Percentiles rank a stretch among this genome's conserved stretches.
These are phyloP conservation scores for Claviceps quebecensis DNA, from an alignment of 2,329 filamentous ascomycete genomes.

Conservation along the genomic window DNA sequence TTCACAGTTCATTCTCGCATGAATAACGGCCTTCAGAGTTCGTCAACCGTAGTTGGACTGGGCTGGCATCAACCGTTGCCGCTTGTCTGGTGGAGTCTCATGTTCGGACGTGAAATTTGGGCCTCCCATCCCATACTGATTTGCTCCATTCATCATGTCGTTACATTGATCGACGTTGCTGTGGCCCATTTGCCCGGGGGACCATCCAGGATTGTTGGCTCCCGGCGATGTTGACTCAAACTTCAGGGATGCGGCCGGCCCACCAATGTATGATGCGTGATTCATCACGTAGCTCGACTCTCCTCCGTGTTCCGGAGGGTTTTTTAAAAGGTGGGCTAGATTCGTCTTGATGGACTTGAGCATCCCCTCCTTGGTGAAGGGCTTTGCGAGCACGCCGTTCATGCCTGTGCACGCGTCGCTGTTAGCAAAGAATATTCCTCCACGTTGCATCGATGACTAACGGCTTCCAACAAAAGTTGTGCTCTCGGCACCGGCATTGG, in stretches of 20 bases:
- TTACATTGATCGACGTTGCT: slow-evolving; percentile 31
- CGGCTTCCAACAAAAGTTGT: neutral
- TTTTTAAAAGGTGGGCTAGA: slow-evolving; percentile 67
- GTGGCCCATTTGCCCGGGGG: slow-evolving; percentile 37
- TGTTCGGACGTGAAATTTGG: slow-evolving; percentile 18
- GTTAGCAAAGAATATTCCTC: neutral
- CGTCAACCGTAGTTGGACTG: slow-evolving; percentile 25
- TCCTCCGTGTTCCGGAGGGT: slow-evolving; percentile 33
- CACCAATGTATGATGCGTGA: slow-evolving; percentile 21
- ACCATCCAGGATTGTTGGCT: slow-evolving; percentile 33
- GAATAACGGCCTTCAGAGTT: neutral
- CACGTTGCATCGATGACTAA: neutral
- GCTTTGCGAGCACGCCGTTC: slow-evolving; percentile 94
- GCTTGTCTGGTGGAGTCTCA: slow-evolving; percentile 36
- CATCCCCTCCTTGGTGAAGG: slow-evolving; percentile 83
- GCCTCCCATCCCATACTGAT: slow-evolving; percentile 23
- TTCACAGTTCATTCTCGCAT: neutral
- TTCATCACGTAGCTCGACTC: slow-evolving; percentile 20
- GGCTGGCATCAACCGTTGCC: slow-evolving; percentile 34
- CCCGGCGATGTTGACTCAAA: slow-evolving; percentile 40
- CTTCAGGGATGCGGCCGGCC: slow-evolving; percentile 25
- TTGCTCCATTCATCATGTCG: slow-evolving; percentile 28
- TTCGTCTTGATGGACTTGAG: slow-evolving; percentile 79
- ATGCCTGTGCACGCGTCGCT: slow-evolving; percentile 48
- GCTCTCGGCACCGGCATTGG: neutral